Evolutionary conservation across 2,329 filamentous ascomycete species (phyloP), one percentile per base, ranked within the genome.

Genomic region (Penicillium rolfsii): DNA sequence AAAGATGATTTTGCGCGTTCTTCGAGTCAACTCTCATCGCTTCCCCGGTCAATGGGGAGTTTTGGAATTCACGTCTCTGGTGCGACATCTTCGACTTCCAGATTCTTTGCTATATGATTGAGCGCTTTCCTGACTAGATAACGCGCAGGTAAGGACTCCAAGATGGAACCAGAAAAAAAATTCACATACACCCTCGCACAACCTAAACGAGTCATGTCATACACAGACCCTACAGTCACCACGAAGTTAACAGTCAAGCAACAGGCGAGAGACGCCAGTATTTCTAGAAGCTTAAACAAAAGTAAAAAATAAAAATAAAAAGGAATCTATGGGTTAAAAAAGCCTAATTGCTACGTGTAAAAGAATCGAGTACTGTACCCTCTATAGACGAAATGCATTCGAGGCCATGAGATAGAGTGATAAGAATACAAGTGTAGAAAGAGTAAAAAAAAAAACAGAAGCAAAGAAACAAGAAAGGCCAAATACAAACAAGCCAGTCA

Each of bases 371-470:
- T 28, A 50, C 19, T n/a, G 35, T 35, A 50, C 19, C 14, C 57
- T 35, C 57, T 57, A 41, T 55, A 43, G 36, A 49, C 49, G 33
- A 52, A 28, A 59, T 52, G 55, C 55, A 58, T 57, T 36, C 36
- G 41, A 28, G 55, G 35, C 28, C 52, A 64, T 55, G 24, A 48
- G 19, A 40, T 40, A 40, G 16, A 41, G n/a, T 54, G 35, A 46
- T 64, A 64, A 60, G 33, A 64, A 66, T 66, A 66, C 64, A 66
- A 19, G 45, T 55, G 46, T 26, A 16, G 36, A 28, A 50, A 57
- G 48, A 46, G 43, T 52, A 54, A 52, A 41, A 16, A 58, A 43
- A 33, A 41, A 26, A 41, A 56, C 5, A 22, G 46, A 38, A n/a
- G 9, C 35, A 61, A 61, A 55, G 61, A 55, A 59, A 33, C 1